Evolutionary conservation across 345 rosid species (phyloP), one percentile per base, ranked within the genome.

Genomic region (Moricandia arvensis): DNA sequence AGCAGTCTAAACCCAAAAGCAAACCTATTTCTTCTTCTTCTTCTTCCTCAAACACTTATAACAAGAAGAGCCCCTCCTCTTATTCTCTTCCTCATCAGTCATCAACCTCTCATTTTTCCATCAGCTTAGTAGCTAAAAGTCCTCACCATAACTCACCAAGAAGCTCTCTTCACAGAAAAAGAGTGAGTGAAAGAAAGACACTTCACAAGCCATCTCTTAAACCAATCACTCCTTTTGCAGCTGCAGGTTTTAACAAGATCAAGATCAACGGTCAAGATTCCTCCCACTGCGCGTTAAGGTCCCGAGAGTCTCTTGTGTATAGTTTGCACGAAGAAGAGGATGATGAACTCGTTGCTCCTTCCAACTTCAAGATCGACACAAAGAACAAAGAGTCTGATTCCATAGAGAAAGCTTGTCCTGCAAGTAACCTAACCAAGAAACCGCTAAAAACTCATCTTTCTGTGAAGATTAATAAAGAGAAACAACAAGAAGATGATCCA

Each of bases 131-230:
- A 61, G 60, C 70, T 62, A 63, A 59, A 1, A 64, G 62, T 63
- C 75, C 78, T n/a, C 88, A 84, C 35, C 82, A 77, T 51, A 82
- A 70, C 31, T 75, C 82, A 79, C 79, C 75, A 79, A 79, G 75
- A 73, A 62, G 80, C 51, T 86, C 82, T 67, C 80, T 76, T 34
- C 67, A 85, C 57, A 76, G 76, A 43, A 84, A 38, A 63, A 75
- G 66, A 64, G 43, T 76, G 73, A 43, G 76, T 73, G 65, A 71
- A 55, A 83, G 86, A 41, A 90, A 72, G 82, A 84, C 87, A 35
- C 74, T 78, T 76, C 80, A 86, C 83, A 79, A 73, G 80, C 85
- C 92, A 69, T 84, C 76, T 3, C 76, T 85, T 73, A 84, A 87
- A 68, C 78, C 59, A 60, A 67, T 69, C 8, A 74, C 53, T 34